A percentile compares a stretch with the other conserved stretches of the same genome.
Conservation (phyloP, 768 basidiomycete genomes). For the Rhodocollybia butyracea region DNA sequence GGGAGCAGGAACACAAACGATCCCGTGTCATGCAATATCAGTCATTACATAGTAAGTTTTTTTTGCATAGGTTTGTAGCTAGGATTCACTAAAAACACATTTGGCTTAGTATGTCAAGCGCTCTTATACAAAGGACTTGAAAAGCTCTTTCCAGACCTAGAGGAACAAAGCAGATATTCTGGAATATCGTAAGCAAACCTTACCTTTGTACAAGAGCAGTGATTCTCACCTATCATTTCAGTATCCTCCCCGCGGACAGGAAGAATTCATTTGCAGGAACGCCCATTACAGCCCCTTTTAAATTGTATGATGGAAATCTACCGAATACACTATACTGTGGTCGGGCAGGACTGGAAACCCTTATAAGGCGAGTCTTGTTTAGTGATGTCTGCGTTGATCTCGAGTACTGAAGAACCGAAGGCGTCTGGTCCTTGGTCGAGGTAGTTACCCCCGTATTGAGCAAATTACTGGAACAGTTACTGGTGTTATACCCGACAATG, state of each 20-base stretch:
- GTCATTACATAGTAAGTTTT: conserved; percentile 10
- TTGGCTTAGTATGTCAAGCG: neutral
- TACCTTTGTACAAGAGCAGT: neutral
- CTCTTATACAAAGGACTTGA: conserved; percentile 6
- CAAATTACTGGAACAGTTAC: conserved; percentile 18
- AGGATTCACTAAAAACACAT: neutral
- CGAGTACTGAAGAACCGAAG: neutral
- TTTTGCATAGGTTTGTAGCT: no score
- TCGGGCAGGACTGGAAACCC: conserved; percentile 15
- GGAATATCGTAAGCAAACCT: conserved; percentile 13
- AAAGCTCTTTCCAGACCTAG: conserved; percentile 18
- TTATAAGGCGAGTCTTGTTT: conserved; percentile 7
- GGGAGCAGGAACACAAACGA: conserved; percentile 9
- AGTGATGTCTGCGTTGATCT: no score
- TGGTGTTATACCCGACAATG: conserved; percentile 2
- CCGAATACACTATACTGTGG: conserved; percentile 8
- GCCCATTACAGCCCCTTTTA: neutral
- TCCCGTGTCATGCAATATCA: conserved; percentile 16
- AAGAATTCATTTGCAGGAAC: conserved; percentile 1
- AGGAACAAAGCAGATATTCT: conserved; percentile 7
- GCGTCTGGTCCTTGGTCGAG: conserved; percentile 11
- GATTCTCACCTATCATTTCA: neutral
- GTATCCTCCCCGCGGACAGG: conserved; percentile 1
- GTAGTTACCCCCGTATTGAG: conserved; percentile 14
- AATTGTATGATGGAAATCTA: neutral